Evolutionary conservation across 169 alveolate species (phyloP).

Genomic region (Plasmodium vinckei): DNA sequence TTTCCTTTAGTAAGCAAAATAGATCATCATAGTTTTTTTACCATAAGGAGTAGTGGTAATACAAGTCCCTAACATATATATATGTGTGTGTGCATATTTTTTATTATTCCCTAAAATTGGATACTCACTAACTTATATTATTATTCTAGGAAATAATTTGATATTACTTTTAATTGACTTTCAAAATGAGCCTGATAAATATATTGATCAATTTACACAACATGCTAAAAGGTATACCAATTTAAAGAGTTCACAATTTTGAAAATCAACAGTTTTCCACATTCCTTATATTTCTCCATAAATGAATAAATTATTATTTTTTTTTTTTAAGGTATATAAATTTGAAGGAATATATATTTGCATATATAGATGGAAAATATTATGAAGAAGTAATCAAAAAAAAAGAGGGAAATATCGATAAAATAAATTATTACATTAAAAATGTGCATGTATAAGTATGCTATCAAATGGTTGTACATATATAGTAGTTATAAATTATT

Average conservation of each 20-base stretch:
- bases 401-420: background rate
- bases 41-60: constrained; percentile 59
- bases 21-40: constrained; percentile 55
- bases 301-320: background rate
- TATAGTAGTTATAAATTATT: background rate
- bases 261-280: no score
- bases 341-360: constrained; percentile 39
- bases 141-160: constrained; percentile 50
- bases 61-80: no score
- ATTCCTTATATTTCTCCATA: no score
- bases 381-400: constrained; percentile 44
- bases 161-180: constrained; percentile 49
- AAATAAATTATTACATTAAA: background rate
- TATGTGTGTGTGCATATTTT: background rate
- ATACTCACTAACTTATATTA: background rate
- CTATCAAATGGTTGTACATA: background rate
- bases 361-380: constrained; percentile 58
- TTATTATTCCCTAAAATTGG: background rate
- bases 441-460: no score
- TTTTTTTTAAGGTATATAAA: constrained; percentile 33
- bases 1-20: constrained; percentile 57
- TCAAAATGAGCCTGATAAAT: constrained; percentile 6
- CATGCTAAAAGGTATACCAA: constrained; percentile 45
- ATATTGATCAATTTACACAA: constrained; percentile 14
- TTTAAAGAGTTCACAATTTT: no score